A percentile compares a stretch with the other conserved stretches of the same genome.
phyloP scores from a whole-genome alignment of 176 grass and related monocot species.

The Melocanna baccifera region DNA sequence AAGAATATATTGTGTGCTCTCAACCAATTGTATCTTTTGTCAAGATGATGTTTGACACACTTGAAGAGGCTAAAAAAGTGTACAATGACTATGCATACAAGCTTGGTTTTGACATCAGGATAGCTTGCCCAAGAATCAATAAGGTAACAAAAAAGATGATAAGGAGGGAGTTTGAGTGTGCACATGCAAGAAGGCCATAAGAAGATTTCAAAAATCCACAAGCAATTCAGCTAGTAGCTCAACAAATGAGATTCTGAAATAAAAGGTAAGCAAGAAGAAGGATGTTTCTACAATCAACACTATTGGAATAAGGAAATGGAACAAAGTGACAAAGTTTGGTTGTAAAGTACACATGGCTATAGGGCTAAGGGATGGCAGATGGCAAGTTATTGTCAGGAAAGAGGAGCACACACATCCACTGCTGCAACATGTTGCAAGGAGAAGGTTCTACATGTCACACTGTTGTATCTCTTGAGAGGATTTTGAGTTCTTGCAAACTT shows the following conservation, averaged over 20 bases:
- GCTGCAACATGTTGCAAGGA: background rate
- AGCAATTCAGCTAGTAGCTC: background rate
- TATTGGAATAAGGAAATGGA: background rate
- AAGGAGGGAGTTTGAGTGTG: background rate
- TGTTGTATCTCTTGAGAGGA: fast-evolving
- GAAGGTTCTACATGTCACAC: background rate
- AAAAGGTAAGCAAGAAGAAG: too few relatives aligned
- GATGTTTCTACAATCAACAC: fast-evolving
- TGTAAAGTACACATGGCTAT: background rate
- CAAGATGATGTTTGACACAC: too few relatives aligned
- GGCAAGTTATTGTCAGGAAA: too few relatives aligned
- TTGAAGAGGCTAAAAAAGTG: too few relatives aligned
- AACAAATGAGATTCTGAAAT: too few relatives aligned
- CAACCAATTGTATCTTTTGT: background rate
- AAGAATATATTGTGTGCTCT: background rate
- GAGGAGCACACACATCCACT: background rate
- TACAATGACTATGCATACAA: too few relatives aligned
- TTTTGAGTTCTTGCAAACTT: too few relatives aligned
- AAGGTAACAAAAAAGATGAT: background rate
- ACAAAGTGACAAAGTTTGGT: background rate
- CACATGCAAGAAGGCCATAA: background rate
- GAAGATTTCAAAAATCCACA: too few relatives aligned
- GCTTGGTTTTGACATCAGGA: background rate
- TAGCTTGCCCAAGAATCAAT: background rate
- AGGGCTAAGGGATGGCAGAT: too few relatives aligned